Evolutionary conservation across 345 rosid genomes (phyloP).

Genomic region (Populus simonii): DNA sequence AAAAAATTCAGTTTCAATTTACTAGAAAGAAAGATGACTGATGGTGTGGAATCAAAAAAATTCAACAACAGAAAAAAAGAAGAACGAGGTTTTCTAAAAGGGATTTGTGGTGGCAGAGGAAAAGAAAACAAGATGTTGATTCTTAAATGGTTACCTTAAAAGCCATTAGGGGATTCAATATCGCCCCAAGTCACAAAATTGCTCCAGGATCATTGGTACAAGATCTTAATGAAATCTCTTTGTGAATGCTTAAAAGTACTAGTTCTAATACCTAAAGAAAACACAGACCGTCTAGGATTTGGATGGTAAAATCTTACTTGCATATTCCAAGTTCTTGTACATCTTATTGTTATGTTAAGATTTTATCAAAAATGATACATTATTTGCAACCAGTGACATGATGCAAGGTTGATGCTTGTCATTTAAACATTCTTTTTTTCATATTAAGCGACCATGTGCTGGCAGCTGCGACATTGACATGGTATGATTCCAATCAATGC

Average conservation of each 20-base stretch:
- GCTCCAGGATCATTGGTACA: neutral
- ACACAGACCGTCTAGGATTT: neutral
- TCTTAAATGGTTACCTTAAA: neutral
- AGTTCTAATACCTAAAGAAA: neutral
- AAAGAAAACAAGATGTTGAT: neutral
- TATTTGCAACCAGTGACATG: neutral
- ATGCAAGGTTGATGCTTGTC: neutral
- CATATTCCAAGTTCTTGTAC: neutral
- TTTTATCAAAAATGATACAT: neutral
- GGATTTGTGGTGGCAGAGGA: neutral
- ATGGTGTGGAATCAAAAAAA: neutral
- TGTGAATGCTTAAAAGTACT: neutral
- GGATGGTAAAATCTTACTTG: neutral
- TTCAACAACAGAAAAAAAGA: neutral
- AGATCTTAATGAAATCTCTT: constrained; percentile 2
- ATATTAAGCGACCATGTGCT: neutral
- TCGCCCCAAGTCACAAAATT: neutral
- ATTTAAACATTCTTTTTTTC: neutral
- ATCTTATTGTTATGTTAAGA: neutral
- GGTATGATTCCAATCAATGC: neutral
- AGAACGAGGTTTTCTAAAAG: neutral
- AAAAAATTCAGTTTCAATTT: neutral
- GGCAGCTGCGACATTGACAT: neutral
- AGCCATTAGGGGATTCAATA: neutral
- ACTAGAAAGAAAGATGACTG: neutral